Conservation (phyloP, 2,329 filamentous ascomycete genomes). For the Epichloe scottii region DNA sequence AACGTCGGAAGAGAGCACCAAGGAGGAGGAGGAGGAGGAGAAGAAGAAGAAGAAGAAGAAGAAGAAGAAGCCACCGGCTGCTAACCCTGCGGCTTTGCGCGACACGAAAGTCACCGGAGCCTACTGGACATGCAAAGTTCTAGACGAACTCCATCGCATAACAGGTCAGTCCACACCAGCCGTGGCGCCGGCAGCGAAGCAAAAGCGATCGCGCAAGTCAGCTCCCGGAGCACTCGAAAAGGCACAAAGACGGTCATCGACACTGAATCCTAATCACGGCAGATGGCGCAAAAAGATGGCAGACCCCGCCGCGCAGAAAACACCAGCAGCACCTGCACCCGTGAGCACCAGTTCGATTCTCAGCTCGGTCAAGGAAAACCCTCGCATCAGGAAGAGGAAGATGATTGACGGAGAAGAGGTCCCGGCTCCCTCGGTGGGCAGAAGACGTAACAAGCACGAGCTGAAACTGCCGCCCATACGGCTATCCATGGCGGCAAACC, state of each 20-base stretch:
- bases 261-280: slow-evolving; percentile 25
- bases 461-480: slow-evolving; percentile 19
- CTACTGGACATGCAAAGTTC: slow-evolving; percentile 31
- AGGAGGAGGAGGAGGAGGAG: slow-evolving; percentile 17
- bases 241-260: slow-evolving; percentile 18
- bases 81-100: slow-evolving; percentile 29
- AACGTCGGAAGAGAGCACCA: slow-evolving; percentile 12
- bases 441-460: slow-evolving; percentile 9
- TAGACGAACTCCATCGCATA: slow-evolving; percentile 25
- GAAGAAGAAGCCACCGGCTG: slow-evolving; percentile 16
- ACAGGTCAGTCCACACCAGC: slow-evolving; percentile 14
- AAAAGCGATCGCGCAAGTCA: slow-evolving; percentile 26
- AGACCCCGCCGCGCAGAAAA: neutral
- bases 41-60: slow-evolving; percentile 27
- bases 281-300: slow-evolving; percentile 14
- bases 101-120: slow-evolving; percentile 34
- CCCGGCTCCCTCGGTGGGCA: slow-evolving; percentile 7
- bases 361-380: slow-evolving; percentile 36
- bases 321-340: neutral
- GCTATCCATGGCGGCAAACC: slow-evolving; percentile 11
- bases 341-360: slow-evolving; percentile 31
- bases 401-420: slow-evolving; percentile 28
- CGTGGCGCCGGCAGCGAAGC: slow-evolving; percentile 10
- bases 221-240: slow-evolving; percentile 24
- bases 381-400: slow-evolving; percentile 34